These are phyloP conservation scores for Echria macrotheca DNA, from an alignment of 495 filamentous ascomycete species.

Conservation along the genomic window DNA sequence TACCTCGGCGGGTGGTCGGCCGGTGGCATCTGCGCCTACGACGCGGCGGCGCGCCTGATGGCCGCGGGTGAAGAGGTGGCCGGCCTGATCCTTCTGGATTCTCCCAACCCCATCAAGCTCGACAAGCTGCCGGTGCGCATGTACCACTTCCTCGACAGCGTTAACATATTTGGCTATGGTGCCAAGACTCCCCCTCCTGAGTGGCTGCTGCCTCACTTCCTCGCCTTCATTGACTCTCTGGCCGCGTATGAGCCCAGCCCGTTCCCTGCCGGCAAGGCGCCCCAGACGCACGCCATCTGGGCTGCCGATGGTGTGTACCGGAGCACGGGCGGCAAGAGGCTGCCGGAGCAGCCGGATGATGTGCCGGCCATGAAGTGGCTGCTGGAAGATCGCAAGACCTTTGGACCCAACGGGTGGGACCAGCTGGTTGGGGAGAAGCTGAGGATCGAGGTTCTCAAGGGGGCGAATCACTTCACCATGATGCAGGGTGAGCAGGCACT, in stretches of 20 bases:
- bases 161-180: conserved; percentile 71
- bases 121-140: conserved; percentile 72
- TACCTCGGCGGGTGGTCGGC: conserved; percentile 74
- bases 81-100: conserved; percentile 73
- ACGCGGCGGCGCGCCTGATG: conserved; percentile 67
- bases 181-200: conserved; percentile 54
- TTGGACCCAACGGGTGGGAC: conserved; percentile 76
- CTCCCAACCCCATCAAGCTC: conserved; percentile 70
- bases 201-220: conserved; percentile 84
- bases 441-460: conserved; percentile 56
- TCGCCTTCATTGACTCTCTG: conserved; percentile 66
- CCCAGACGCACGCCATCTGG: conserved; percentile 69
- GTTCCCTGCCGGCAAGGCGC: conserved; percentile 45
- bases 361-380: conserved; percentile 74
- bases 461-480: conserved; percentile 68
- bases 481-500: conserved; percentile 56
- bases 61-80: conserved; percentile 66
- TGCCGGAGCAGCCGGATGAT: conserved; percentile 61
- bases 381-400: conserved; percentile 69
- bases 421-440: conserved; percentile 62
- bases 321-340: conserved; percentile 61
- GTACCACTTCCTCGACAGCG: conserved; percentile 70
- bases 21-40: conserved; percentile 83
- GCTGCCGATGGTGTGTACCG: conserved; percentile 77
- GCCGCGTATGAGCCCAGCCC: conserved; percentile 64